Conservation (phyloP, 2,329 filamentous ascomycete genomes). For the Ascosphaera apis region DNA sequence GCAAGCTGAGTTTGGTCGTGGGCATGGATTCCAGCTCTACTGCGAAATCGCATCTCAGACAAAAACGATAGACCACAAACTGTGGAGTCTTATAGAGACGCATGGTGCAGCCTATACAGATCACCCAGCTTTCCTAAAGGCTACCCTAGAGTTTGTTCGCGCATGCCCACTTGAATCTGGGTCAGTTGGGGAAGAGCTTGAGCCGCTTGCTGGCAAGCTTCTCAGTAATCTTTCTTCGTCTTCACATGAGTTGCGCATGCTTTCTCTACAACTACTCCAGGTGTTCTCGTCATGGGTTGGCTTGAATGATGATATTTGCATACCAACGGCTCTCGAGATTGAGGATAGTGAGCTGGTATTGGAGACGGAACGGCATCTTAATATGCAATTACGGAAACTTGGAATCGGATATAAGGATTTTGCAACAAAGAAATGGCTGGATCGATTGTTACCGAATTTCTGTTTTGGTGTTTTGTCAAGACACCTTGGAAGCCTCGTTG, state of each 20-base stretch:
- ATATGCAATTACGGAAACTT: slow-evolving; percentile 69
- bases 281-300: slow-evolving; percentile 29
- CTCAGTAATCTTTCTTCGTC: slow-evolving; percentile 52
- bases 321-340: slow-evolving; percentile 46
- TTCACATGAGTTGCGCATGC: slow-evolving; percentile 50
- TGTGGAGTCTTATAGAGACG: slow-evolving; percentile 43
- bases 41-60: slow-evolving; percentile 39
- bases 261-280: slow-evolving; percentile 49
- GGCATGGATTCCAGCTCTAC: slow-evolving; percentile 52
- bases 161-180: slow-evolving; percentile 9
- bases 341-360: slow-evolving; percentile 61
- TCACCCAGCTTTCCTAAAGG: slow-evolving; percentile 42
- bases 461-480: slow-evolving; percentile 78
- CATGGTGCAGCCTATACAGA: slow-evolving; percentile 44
- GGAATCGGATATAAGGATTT: slow-evolving; percentile 38
- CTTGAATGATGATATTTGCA: slow-evolving; percentile 22
- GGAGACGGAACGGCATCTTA: slow-evolving; percentile 50
- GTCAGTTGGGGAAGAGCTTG: slow-evolving; percentile 31
- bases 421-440: slow-evolving; percentile 39
- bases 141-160: slow-evolving; percentile 29
- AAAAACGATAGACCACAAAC: slow-evolving; percentile 32
- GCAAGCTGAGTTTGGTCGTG: slow-evolving; percentile 49
- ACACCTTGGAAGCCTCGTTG: slow-evolving; percentile 66
- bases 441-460: slow-evolving; percentile 52
- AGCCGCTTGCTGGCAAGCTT: slow-evolving; percentile 39